phyloP scores from a whole-genome alignment of 2,329 filamentous ascomycete species.

The Neofusicoccum sp. region DNA sequence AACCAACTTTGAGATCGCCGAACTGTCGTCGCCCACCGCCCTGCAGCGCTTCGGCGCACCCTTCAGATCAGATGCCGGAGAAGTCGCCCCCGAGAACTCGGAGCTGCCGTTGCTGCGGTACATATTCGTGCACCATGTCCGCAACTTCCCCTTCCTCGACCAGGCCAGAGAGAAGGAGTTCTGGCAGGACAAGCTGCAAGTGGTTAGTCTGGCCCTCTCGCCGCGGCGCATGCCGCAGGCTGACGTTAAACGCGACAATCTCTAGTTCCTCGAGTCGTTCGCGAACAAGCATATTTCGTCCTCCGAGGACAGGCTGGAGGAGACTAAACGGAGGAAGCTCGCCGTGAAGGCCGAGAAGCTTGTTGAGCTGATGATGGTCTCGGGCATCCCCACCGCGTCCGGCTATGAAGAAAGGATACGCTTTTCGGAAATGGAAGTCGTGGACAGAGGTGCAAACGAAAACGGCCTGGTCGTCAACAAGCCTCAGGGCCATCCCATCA shows the following conservation, averaged over 20 bases:
- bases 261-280: constrained; percentile 91
- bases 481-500: constrained; percentile 87
- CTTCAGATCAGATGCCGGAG: constrained; percentile 87
- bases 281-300: constrained; percentile 96
- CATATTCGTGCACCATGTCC: constrained; percentile 97
- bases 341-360: constrained; percentile 92
- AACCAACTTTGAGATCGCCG: constrained; percentile 83
- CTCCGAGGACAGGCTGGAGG: constrained; percentile 91
- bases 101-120: constrained; percentile 91
- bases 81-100: constrained; percentile 89
- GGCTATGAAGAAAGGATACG: constrained; percentile 97
- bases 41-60: constrained; percentile 93
- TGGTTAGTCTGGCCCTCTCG: constrained; percentile 57
- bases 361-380: constrained; percentile 99
- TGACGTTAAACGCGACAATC: background rate
- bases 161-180: constrained; percentile 98
- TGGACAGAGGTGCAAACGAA: constrained; percentile 89
- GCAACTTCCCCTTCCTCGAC: constrained; percentile 96
- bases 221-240: constrained; percentile 7
- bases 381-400: constrained; percentile 89
- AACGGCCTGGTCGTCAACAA: constrained; percentile 82
- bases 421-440: constrained; percentile 95
- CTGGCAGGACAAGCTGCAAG: constrained; percentile 97
- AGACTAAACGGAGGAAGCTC: constrained; percentile 91
- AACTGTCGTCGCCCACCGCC: constrained; percentile 92